Evolutionary conservation across 108 stramenopile genomes (phyloP), one percentile per base, ranked within the genome.

Genomic region (Tribonema minus): DNA sequence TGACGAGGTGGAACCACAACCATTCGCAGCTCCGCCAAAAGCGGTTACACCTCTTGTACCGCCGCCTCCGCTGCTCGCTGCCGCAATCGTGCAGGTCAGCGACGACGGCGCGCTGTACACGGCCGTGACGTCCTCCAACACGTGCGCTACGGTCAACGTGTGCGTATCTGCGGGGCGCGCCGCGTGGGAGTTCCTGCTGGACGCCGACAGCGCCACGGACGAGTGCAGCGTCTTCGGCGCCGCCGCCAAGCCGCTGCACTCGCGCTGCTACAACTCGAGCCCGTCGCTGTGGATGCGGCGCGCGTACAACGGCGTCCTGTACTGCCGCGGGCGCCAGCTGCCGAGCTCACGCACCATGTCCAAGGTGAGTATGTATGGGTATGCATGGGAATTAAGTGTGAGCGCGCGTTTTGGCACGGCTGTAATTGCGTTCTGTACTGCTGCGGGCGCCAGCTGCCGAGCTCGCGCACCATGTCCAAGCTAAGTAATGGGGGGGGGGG

Each of bases 341-440:
- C 41, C 63, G 34, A 62, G 68, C 27, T 62, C 46, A 7, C 33
- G 29, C n/a, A 75, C 71, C 66, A 83, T 80, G 67, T 34, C 68
- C 29, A 70, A 69, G n/a, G n/a, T n/a, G n/a, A n/a, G n/a, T n/a
- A n/a, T n/a, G n/a, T n/a, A n/a, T n/a, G n/a, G n/a, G n/a, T n/a
- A n/a, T n/a, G n/a, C n/a, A n/a, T n/a, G n/a, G n/a, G n/a, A n/a
- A n/a, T n/a, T n/a, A n/a, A n/a, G n/a, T n/a, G n/a, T n/a, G n/a
- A n/a, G n/a, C n/a, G n/a, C n/a, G n/a, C n/a, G n/a, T n/a, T n/a
- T n/a, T n/a, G n/a, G n/a, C n/a, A n/a, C n/a, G n/a, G n/a, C n/a
- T n/a, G n/a, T n/a, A 88, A 86, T 61, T 86, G 87, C 15, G 61
- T 74, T n/a, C 67, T 88, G 61, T 88, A 88, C 84, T 29, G 54